Percentiles rank a stretch among this genome's conserved stretches.
Evolutionary conservation across 2,329 filamentous ascomycete species (phyloP).

Genomic region (Penicillium paneum): DNA sequence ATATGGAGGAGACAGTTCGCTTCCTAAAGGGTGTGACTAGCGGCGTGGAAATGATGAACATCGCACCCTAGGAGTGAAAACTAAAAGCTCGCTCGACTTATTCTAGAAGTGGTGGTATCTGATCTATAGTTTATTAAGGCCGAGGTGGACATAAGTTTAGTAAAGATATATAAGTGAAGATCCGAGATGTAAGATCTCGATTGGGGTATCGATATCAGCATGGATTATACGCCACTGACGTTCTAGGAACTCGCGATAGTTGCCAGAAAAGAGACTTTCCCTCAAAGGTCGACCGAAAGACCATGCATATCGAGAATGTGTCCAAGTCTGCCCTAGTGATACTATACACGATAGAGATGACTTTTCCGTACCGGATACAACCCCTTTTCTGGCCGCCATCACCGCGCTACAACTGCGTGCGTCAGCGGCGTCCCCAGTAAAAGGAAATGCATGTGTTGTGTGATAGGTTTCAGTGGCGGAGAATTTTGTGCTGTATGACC

Average conservation of each 20-base stretch:
- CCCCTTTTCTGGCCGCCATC: conserved; percentile 26
- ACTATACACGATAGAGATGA: conserved; percentile 32
- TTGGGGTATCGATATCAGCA: too few species aligned
- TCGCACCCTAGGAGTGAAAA: neutral
- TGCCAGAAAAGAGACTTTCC: conserved; percentile 25
- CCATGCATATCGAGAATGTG: conserved; percentile 34
- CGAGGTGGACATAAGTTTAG: conserved; percentile 14
- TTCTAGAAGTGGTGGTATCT: conserved; percentile 29
- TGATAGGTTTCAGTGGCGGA: too few species aligned
- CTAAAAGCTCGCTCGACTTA: too few species aligned
- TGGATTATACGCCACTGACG: conserved; percentile 5
- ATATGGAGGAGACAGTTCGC: conserved; percentile 27
- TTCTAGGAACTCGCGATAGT: conserved; percentile 26
- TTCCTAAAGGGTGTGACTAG: conserved; percentile 27
- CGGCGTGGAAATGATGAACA: conserved; percentile 16
- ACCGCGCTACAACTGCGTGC: conserved; percentile 14
- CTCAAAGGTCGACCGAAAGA: conserved; percentile 23
- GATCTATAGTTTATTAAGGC: conserved; percentile 22
- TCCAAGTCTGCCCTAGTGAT: conserved; percentile 30
- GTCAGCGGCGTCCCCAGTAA: too few species aligned
- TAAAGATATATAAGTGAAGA: conserved; percentile 21
- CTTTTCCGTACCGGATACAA: conserved; percentile 27
- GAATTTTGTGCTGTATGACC: too few species aligned
- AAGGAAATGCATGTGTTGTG: too few species aligned
- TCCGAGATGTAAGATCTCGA: conserved; percentile 15